Base-by-base conservation (phyloP, 257 asterid species). In the Pogostemon cablin region DNA sequence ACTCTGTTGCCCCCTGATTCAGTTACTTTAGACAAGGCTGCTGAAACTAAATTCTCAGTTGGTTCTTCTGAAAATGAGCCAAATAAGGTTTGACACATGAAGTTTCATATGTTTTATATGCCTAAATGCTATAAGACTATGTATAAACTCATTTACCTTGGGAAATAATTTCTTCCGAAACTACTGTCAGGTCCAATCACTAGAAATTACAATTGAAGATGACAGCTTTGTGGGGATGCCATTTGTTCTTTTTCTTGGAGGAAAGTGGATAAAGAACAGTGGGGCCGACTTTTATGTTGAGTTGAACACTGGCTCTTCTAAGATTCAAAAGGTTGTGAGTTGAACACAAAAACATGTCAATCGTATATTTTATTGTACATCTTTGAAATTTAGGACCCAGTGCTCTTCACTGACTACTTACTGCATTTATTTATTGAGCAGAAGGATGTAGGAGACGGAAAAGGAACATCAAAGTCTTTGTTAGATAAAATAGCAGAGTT, bases 211-310 rank as follows among this genome's bases (percentile, higher is more conserved):
- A 69, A 67, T 89, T 69, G 95, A 83, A 78, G 96, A 85, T 77
- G 95, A 78, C 68, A 77, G 54, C 41, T 91, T 80, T 75, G 86
- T 84, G 78, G 99, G 99, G 75, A 91, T 95, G 89, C 96, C 99
- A 65, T 95, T 95, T 86, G 99, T 95, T 84, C 85, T 95, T 75
- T 57, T 89, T 78, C 84, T 88, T 71, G 87, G 83, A 71, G 92
- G 81, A 69, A 88, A 81, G 66, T 95, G 99, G 99, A 65, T 95
- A 44, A 95, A 91, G 75, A 78, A 95, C 81, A 74, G 81, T 7
- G 95, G 92, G 66, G 83, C 96, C 1, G 99, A 95, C 83, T 95
- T 95, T 77, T 91, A 89, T 75, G 83, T 80, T 65, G 93, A 82
- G 72, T 83, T 95, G 72, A 79, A 77, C 75, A 61, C 81, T 67